Conservation (phyloP, 768 basidiomycete genomes). For the Mycena amicta region DNA sequence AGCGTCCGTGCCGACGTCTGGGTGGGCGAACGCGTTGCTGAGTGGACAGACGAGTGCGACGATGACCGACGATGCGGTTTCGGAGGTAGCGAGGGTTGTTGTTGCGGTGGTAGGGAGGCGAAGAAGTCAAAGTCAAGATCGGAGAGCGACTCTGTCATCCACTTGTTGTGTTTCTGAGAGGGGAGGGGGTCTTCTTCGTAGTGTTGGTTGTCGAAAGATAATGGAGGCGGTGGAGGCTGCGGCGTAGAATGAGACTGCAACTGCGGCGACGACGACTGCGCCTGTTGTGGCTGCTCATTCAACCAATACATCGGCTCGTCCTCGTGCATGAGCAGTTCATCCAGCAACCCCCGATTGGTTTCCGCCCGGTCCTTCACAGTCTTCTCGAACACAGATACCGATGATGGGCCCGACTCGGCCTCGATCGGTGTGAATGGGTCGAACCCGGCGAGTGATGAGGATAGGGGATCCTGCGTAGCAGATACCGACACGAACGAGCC, state of each 20-base stretch:
- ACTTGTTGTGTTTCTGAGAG: slow-evolving; percentile 19
- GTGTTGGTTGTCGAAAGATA: background rate
- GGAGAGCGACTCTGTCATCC: slow-evolving; percentile 24
- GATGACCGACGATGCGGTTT: slow-evolving; percentile 15
- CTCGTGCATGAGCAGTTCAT: slow-evolving; percentile 66
- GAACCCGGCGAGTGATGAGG: slow-evolving; percentile 20
- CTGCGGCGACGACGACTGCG: background rate
- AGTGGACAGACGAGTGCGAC: slow-evolving; percentile 13
- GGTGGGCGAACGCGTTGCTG: slow-evolving; percentile 22
- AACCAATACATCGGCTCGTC: slow-evolving; percentile 73
- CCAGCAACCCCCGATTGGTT: slow-evolving; percentile 55
- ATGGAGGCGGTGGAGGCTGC: background rate
- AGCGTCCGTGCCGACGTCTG: slow-evolving; percentile 4
- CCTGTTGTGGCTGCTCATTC: slow-evolving; percentile 26
- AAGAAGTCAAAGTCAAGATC: slow-evolving; percentile 45
- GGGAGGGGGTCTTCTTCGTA: slow-evolving; percentile 15
- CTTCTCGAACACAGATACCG: slow-evolving; percentile 44
- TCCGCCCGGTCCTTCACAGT: slow-evolving; percentile 58
- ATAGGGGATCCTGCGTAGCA: slow-evolving; percentile 53
- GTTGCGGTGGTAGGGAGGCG: slow-evolving; percentile 27
- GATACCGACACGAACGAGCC: slow-evolving; percentile 65
- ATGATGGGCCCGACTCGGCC: background rate
- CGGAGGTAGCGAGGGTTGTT: slow-evolving; percentile 20
- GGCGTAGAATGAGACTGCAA: background rate
- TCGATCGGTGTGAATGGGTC: slow-evolving; percentile 6